Conservation (phyloP, 306 rosid species). For the Lagenaria siceraria region DNA sequence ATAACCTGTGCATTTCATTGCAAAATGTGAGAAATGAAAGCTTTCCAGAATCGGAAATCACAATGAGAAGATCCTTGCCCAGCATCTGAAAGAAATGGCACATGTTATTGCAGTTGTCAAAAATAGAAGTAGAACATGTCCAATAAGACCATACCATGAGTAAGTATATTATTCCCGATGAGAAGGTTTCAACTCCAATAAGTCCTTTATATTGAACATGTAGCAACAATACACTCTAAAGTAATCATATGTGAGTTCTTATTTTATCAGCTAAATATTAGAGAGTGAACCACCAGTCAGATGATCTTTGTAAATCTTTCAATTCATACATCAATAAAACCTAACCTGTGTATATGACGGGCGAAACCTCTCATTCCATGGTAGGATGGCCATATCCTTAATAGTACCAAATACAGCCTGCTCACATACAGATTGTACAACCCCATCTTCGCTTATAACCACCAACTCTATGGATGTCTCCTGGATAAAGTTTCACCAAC, state of each 20-base stretch:
- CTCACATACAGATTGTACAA: constrained; percentile 72
- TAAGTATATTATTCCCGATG: background rate
- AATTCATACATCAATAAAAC: background rate
- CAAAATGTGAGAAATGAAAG: constrained; percentile 81
- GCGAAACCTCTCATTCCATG: constrained; percentile 60
- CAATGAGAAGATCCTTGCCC: constrained; percentile 78
- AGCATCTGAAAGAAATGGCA: constrained; percentile 33
- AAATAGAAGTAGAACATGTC: background rate
- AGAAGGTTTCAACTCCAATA: background rate
- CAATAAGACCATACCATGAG: background rate
- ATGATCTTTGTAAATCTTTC: background rate
- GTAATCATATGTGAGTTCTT: background rate
- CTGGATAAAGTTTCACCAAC: constrained; percentile 21
- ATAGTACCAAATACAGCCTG: constrained; percentile 87
- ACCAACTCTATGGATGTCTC: constrained; percentile 90
- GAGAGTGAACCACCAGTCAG: background rate
- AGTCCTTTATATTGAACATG: background rate
- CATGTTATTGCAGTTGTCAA: constrained; percentile 6
- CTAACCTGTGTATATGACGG: constrained; percentile 45
- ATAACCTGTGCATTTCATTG: constrained; percentile 89
- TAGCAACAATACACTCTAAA: background rate
- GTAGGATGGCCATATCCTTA: constrained; percentile 72
- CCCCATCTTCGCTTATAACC: constrained; percentile 60
- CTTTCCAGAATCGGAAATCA: constrained; percentile 91
- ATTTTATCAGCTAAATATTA: background rate